Conservation (phyloP, 176 grass and related monocot species). For the Musa acuminata region DNA sequence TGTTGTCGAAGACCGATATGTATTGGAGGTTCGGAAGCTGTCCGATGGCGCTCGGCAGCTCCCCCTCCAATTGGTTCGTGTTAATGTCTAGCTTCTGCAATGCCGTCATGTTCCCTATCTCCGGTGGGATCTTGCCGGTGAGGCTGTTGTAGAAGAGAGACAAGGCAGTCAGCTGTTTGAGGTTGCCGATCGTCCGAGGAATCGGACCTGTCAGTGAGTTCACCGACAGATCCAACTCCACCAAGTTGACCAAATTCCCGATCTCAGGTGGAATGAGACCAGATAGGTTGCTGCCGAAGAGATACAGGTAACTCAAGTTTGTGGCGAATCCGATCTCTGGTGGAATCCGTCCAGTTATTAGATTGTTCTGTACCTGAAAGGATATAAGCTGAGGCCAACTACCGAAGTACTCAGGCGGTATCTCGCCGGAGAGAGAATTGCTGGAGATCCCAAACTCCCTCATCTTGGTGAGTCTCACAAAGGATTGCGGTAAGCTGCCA, state of each 20-base stretch:
- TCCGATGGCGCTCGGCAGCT: conserved; percentile 9
- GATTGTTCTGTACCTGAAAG: conserved; percentile 53
- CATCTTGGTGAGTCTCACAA: not conserved
- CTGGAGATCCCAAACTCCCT: conserved; percentile 41
- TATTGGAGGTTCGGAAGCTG: conserved; percentile 1
- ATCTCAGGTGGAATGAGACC: conserved; percentile 49
- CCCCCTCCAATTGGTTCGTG: conserved; percentile 21
- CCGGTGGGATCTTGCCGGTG: conserved; percentile 1
- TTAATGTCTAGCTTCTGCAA: conserved; percentile 5
- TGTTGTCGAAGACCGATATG: conserved; percentile 8
- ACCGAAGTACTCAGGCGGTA: conserved; percentile 42
- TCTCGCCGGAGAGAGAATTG: conserved; percentile 52
- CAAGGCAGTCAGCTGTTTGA: not conserved
- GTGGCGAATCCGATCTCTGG: conserved; percentile 28
- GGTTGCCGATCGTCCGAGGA: conserved; percentile 7
- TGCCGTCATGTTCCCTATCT: conserved; percentile 21
- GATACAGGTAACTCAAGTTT: conserved; percentile 30
- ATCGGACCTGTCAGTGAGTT: conserved; percentile 15
- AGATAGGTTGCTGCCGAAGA: conserved; percentile 39
- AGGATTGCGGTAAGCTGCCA: conserved; percentile 2
- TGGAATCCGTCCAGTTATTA: conserved; percentile 37
- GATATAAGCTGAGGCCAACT: conserved; percentile 50
- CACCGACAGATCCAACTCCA: conserved; percentile 7
- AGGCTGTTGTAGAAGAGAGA: not conserved
- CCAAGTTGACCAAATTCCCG: conserved; percentile 34